Base-by-base conservation (phyloP, 345 rosid genomes). In the Salix dunnii region DNA sequence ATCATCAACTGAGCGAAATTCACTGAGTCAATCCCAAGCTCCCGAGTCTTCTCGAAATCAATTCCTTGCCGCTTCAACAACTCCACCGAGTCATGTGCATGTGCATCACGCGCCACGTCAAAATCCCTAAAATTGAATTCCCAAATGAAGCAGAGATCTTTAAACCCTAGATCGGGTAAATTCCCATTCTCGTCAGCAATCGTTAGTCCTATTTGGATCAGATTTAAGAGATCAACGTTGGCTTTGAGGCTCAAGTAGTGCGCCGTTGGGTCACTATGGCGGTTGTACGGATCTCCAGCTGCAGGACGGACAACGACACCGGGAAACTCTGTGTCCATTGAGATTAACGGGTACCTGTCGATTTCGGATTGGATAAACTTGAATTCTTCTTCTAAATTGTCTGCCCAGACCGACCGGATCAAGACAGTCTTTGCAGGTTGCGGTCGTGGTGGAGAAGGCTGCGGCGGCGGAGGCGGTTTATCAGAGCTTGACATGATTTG, bases 311-410 rank as follows among this genome's bases (percentile, higher is more conserved):
- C 83, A 11, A 94, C 86, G 33, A 94, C 40, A 23, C 98, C 97
- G 30, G 97, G 97, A 38, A 94, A 94, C 74, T 94, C 97, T 0
- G 98, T 94, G 74, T 94, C 97, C 97, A 94, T 92, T 7, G 97
- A 88, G n/a, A 91, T 81, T 53, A 89, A 83, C 7, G 97, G 93
- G 82, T 79, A 90, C 1, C 60, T 67, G 62, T 92, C 95, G 63
- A 92, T 79, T 35, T 83, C 48, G n/a, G 87, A 79, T 14, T 89
- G 77, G 76, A 92, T 91, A 71, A 92, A 31, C 25, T 80, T 78
- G 67, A 94, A 91, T 74, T 94, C 97, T 0, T 85, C 74, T 72
- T 89, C 92, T 46, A 94, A 82, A 78, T 94, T 94, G 53, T 74
- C 76, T 1, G 89, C 85, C 97, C 97, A 94, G 21, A 94, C 98